Base-by-base conservation (phyloP, 2,329 filamentous ascomycete species). In the Venturiaceae sp. region DNA sequence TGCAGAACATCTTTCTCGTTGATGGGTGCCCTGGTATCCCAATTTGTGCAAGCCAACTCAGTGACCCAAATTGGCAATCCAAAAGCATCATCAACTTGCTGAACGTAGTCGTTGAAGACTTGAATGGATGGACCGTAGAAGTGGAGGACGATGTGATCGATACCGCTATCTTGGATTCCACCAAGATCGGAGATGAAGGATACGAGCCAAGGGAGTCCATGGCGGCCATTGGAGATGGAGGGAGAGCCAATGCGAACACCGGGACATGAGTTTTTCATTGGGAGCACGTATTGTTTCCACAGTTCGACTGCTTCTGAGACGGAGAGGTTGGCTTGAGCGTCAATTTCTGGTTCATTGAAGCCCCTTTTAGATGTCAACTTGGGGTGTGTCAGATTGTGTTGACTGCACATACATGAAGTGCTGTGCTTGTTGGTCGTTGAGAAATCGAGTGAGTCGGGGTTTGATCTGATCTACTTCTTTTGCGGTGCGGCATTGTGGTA, bases 321-420 rank as follows among this genome's bases (percentile, higher is more conserved):
- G 16, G 28, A 41, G 23, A 57, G 5, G 39, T 50, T 57, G n/a
- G 39, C 39, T 30, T 47, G 2, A 3, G 39, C 16, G n/a, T 46
- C 26, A 13, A 57, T 57, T 21, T 44, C 37, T n/a, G 55, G 55
- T 26, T 57, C 55, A 30, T 57, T 47, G 39, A 57, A 57, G 7
- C 55, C 55, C 30, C 41, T 47, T 5, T 47, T 28, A 11, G 19
- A 5, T 9, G 37, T 39, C 16, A 39, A 19, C 8, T 39, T 3
- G 5, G 16, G 7, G 14, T 6, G n/a, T 19, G 6, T 19, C 14
- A n/a, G 4, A 2, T 14, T 5, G 21, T 14, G 21, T 8, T n/a
- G 37, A n/a, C 16, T 39, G 16, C 8, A 39, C n/a, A 4, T 26
- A 47, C 28, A 57, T 37, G 33, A 46, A 57, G 39, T 41, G 19